A percentile compares a stretch with the other conserved stretches of the same genome.
phyloP scores from a whole-genome alignment of 352 stramenopile genomes.

The Globisporangium paddicum region DNA sequence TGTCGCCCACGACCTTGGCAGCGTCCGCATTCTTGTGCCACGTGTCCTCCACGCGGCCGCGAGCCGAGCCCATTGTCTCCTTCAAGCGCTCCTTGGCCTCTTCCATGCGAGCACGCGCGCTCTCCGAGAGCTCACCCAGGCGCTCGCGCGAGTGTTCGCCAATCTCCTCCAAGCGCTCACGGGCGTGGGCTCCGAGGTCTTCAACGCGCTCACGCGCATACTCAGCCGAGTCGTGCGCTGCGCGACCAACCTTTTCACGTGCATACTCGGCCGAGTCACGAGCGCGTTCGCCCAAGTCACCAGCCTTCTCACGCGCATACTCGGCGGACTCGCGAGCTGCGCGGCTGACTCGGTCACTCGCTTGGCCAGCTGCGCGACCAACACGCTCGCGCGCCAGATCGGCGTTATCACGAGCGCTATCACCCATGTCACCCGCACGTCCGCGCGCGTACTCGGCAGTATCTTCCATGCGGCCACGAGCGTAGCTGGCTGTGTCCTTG shows the following conservation, averaged over 20 bases:
- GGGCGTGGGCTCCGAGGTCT: constrained; percentile 24
- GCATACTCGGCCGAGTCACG: background rate
- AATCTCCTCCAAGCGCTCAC: constrained; percentile 31
- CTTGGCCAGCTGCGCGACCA: background rate
- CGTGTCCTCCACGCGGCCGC: constrained; percentile 38
- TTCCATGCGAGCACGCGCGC: constrained; percentile 19
- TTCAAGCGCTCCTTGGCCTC: constrained; percentile 42
- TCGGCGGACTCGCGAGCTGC: background rate
- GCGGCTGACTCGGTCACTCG: constrained; percentile 12
- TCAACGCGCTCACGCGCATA: constrained; percentile 22
- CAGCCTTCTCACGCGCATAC: background rate
- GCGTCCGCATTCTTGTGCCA: constrained; percentile 55
- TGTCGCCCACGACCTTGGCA: constrained; percentile 33
- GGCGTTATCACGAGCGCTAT: background rate
- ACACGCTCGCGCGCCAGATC: constrained; percentile 6
- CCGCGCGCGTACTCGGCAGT: constrained; percentile 1
- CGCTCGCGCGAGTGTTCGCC: constrained; percentile 21
- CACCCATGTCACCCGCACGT: background rate
- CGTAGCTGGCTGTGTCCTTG: background rate
- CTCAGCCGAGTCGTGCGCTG: constrained; percentile 15
- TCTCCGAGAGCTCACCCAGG: constrained; percentile 14
- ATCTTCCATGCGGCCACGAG: background rate
- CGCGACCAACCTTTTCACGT: constrained; percentile 1
- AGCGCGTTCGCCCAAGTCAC: background rate
- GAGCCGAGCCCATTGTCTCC: constrained; percentile 33